Base-by-base conservation (phyloP, 352 stramenopile genomes). In the Globisporangium mamillatum region DNA sequence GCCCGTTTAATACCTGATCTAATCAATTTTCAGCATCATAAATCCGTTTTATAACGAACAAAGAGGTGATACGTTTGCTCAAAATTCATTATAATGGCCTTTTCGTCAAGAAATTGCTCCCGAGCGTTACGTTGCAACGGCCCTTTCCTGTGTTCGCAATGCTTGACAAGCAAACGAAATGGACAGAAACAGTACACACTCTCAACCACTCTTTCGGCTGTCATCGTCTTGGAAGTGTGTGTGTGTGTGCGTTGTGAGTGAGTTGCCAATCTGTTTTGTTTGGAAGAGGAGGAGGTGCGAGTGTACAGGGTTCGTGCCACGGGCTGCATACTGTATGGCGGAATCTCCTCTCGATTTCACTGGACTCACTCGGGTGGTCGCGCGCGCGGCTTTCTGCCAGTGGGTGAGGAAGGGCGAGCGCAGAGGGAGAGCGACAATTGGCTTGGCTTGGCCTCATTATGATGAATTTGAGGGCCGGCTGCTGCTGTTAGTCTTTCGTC, bases 311-410 rank as follows among this genome's bases (percentile, higher is more conserved):
- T 50, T 8, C 1, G 44, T 52, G 18, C 44, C 44, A 52, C 44
- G 7, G 16, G 5, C 8, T 52, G 6, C 16, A 2, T 52, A 52
- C 16, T 52, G 18, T 20, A 20, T 18, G 16, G 18, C 44, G 44
- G n/a, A 18, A 18, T 52, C 44, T 22, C 18, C 44, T 52, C 44
- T 52, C 44, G 18, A 52, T 52, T 6, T 52, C 48, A 55, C 48
- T 55, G 48, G 48, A 24, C 48, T 55, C 48, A 55, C n/a, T 29
- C 27, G 48, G 48, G 48, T 55, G 48, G 48, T 55, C 48, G 48
- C 48, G 48, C 22, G 48, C 22, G 20, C 20, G 48, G 8, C 48
- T 55, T 55, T 55, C 48, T 55, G 48, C 44, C 24, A 18, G 18
- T 27, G 20, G 48, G 20, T 25, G 48, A 54, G n/a, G 48, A 18